A percentile compares a stretch with the other conserved stretches of the same genome.
These are phyloP conservation scores for Aspergillus quadrilineatus DNA, from an alignment of 2,329 filamentous ascomycete species.

Conservation along the genomic window DNA sequence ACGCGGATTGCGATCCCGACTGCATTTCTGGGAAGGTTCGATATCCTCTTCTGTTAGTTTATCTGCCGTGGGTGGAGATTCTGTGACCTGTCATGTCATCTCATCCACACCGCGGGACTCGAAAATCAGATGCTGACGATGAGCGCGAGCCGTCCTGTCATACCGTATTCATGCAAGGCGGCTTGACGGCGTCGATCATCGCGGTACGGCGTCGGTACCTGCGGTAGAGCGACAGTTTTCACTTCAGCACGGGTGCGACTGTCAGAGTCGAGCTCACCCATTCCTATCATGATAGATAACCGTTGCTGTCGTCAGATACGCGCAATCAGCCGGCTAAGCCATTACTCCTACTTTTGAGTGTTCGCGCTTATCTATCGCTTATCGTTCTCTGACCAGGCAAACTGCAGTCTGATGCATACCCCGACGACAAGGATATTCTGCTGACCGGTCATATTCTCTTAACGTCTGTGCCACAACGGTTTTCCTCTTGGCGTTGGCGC, in stretches of 20 bases:
- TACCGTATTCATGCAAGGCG: background rate
- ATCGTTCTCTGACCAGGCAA: background rate
- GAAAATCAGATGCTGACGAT: constrained; percentile 7
- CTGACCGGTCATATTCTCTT: constrained; percentile 5
- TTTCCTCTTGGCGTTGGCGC: constrained; percentile 6
- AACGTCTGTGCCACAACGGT: constrained; percentile 32
- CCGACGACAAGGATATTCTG: background rate
- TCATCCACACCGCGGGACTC: background rate
- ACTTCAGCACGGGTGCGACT: too few species aligned
- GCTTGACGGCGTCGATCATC: background rate
- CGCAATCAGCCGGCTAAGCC: too few species aligned
- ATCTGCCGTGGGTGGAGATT: constrained; percentile 3
- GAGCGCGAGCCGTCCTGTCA: background rate
- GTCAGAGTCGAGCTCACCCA: too few species aligned
- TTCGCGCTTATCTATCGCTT: background rate
- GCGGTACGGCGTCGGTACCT: background rate
- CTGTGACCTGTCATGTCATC: constrained; percentile 9
- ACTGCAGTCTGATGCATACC: background rate
- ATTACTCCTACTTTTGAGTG: background rate
- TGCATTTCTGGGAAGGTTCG: background rate
- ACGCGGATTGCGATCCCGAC: constrained; percentile 1
- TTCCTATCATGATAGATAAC: too few species aligned
- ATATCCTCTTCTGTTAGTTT: background rate
- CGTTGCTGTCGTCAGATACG: too few species aligned
- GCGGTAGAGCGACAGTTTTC: background rate